Base-by-base conservation (phyloP, 495 filamentous ascomycete genomes). In the Hypomontagnella submonticulosa region DNA sequence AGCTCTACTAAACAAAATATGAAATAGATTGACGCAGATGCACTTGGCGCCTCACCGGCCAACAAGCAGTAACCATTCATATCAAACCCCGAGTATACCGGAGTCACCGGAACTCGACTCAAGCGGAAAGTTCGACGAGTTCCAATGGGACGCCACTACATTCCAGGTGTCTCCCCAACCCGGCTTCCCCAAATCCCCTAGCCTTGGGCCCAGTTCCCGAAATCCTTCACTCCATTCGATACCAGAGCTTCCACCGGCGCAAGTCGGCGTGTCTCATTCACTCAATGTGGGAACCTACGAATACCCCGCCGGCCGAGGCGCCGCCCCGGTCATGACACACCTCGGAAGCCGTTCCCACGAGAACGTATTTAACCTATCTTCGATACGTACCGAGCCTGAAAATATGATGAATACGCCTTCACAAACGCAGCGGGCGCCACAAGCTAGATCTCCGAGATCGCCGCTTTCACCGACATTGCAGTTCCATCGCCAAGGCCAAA, bases 211-310 rank as follows among this genome's bases (percentile, higher is more conserved):
- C 42, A 58, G 12, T 10, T 44, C 64, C 19, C 64, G 58, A 36
- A 63, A 63, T 6, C 30, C 43, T 1, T 59, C 68, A 1, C 42
- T 68, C 16, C 44, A 27, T 32, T 68, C 68, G 40, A 68, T 71
- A 38, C 34, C 47, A 27, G 68, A 71, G 40, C 64, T 71, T 23
- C 68, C 68, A 4, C 55, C 68, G 20, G 41, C 64, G 2, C 33
- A 27, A 52, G 42, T 48, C 16, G 40, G 38, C 3, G 42, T 10
- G 11, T 33, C 11, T n/a, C 44, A 16, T 1, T 43, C 52, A 19
- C 19, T 34, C 11, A n/a, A 41, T 38, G 12, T 13, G 13, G 41
- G 11, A 2, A 16, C 40, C 0, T 27, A 36, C 38, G 46, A 47
- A 34, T 16, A 7, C 11, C 33, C 18, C 12, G 10, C n/a, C 36